Evolutionary conservation across 139 green algal genomes (phyloP).

Genomic region (Chlamydomonas urium): DNA sequence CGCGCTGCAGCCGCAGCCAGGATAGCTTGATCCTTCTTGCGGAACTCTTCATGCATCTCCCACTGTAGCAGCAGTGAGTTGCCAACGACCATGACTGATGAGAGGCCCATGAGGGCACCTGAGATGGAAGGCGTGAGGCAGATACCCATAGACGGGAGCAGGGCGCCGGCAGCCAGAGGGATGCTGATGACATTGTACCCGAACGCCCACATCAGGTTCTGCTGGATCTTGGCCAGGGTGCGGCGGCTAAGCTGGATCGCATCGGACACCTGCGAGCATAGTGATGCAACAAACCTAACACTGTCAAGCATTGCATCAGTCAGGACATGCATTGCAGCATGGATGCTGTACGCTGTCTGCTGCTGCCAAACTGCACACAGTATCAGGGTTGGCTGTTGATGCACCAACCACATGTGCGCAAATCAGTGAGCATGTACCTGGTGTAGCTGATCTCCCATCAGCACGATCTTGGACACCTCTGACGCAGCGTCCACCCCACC

Average conservation of each 20-base stretch:
- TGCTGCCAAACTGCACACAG: too few species aligned
- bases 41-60: slow-evolving; percentile 24
- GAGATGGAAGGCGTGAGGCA: slow-evolving; percentile 48
- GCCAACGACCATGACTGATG: slow-evolving; percentile 73
- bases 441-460: slow-evolving; percentile 70
- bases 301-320: background rate
- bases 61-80: slow-evolving; percentile 82
- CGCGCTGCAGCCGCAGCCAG: too few species aligned
- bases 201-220: slow-evolving; percentile 89
- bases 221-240: slow-evolving; percentile 81
- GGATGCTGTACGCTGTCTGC: too few species aligned
- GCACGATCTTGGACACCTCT: slow-evolving; percentile 72
- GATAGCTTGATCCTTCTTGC: background rate
- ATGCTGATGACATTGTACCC: slow-evolving; percentile 83
- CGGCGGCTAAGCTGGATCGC: slow-evolving; percentile 63
- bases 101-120: slow-evolving; percentile 80
- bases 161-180: slow-evolving; percentile 51
- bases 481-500: slow-evolving; percentile 58
- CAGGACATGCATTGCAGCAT: too few species aligned
- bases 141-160: slow-evolving; percentile 48
- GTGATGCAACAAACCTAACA: background rate
- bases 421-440: slow-evolving; percentile 54
- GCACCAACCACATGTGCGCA: too few species aligned
- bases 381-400: too few species aligned
- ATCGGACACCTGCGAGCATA: slow-evolving; percentile 64